A percentile compares a stretch with the other conserved stretches of the same genome.
Evolutionary conservation across 192 early-diverging fungal genomes (phyloP).

Genomic region (Haplosporangium gracile): DNA sequence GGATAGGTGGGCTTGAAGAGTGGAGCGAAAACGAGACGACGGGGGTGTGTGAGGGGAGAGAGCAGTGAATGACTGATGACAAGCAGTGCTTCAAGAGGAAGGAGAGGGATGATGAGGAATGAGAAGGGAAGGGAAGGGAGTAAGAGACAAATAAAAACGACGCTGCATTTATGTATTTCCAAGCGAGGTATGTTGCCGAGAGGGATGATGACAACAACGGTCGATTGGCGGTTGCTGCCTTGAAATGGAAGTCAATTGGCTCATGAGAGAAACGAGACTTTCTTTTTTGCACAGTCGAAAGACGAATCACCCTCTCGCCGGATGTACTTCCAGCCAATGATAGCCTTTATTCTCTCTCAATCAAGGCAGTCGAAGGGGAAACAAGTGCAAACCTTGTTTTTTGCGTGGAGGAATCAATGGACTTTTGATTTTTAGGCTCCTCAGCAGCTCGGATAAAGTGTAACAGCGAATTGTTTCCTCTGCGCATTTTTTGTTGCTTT

Average conservation of each 20-base stretch:
- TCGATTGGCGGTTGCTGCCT: background rate
- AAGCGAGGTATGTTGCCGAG: background rate
- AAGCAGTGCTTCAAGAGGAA: no score
- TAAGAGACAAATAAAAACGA: no score
- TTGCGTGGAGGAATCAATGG: background rate
- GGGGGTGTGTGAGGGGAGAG: no score
- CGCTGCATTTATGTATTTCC: no score
- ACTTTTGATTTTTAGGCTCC: no score
- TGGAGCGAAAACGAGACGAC: background rate
- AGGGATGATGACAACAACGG: background rate
- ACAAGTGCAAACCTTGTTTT: no score
- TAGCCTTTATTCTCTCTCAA: no score
- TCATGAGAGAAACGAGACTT: background rate
- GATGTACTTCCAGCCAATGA: background rate
- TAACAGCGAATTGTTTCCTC: background rate
- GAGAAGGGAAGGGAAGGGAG: background rate
- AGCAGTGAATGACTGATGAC: no score
- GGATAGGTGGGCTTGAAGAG: constrained; percentile 1
- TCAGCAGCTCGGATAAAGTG: background rate
- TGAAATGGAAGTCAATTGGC: constrained; percentile 8
- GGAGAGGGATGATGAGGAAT: background rate
- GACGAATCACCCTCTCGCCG: background rate
- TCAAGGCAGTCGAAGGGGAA: no score
- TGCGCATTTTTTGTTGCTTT: background rate
- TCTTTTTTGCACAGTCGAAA: background rate